A percentile compares a stretch with the other conserved stretches of the same genome.
These are phyloP conservation scores for Candida glaebosa DNA, from an alignment of 805 yeast genomes.

Conservation along the genomic window DNA sequence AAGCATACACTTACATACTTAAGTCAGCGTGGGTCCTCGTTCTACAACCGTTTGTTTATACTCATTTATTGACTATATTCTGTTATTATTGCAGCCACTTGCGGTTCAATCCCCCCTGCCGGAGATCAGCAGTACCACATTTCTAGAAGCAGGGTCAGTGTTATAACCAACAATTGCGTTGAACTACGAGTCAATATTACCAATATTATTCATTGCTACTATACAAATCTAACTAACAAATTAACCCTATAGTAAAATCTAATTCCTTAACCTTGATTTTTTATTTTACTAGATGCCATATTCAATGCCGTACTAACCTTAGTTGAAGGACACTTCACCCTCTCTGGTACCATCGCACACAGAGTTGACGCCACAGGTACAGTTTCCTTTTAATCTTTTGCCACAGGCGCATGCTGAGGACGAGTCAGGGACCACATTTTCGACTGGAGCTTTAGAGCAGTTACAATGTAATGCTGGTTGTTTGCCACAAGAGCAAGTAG, in stretches of 20 bases:
- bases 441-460: slow-evolving; percentile 50
- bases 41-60: too few relatives aligned
- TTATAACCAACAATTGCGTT: too few relatives aligned
- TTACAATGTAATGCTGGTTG: slow-evolving; percentile 56
- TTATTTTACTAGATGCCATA: too few relatives aligned
- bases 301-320: background rate
- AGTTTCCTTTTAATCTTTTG: slow-evolving; percentile 47
- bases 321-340: slow-evolving; percentile 40
- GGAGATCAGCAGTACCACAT: too few relatives aligned
- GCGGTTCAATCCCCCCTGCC: too few relatives aligned
- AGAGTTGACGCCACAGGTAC: slow-evolving; percentile 53
- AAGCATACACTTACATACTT: too few relatives aligned
- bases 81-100: too few relatives aligned
- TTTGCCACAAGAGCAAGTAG: slow-evolving; percentile 62
- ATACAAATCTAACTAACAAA: background rate
- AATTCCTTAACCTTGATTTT: background rate
- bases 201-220: background rate
- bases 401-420: slow-evolving; percentile 58
- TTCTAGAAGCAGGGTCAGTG: too few relatives aligned
- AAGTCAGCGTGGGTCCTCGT: too few relatives aligned
- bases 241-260: background rate
- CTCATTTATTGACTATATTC: too few relatives aligned
- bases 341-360: slow-evolving; percentile 41
- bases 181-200: too few relatives aligned
- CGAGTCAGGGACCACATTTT: slow-evolving; percentile 43